Percentiles rank a stretch among this genome's conserved stretches.
Conservation (phyloP, 2,329 filamentous ascomycete species). For the Diaporthe sp. region DNA sequence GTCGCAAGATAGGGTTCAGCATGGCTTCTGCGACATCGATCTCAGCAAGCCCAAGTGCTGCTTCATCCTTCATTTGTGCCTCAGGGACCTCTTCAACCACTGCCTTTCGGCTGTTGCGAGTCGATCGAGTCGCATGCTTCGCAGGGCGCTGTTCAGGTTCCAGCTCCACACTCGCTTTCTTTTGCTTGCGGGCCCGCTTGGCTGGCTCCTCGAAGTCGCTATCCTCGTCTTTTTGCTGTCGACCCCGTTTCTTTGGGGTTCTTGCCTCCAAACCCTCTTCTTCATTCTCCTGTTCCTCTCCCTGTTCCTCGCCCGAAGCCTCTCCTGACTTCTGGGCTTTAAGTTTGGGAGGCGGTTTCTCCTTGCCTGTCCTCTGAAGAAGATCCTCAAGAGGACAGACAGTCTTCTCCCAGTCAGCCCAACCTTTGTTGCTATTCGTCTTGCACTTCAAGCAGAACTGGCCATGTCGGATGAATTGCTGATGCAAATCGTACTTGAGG, state of each 20-base stretch:
- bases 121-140: neutral
- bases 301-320: neutral
- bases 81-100: neutral
- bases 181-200: slow-evolving; percentile 8
- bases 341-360: slow-evolving; percentile 7
- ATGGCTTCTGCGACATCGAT: slow-evolving; percentile 10
- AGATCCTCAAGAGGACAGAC: slow-evolving; percentile 60
- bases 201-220: neutral
- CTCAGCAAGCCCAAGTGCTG: neutral
- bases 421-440: slow-evolving; percentile 68
- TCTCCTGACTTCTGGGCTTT: neutral
- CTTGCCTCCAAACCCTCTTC: neutral
- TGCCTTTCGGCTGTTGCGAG: slow-evolving; percentile 12
- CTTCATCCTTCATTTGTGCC: neutral
- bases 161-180: neutral
- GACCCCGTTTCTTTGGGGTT: neutral
- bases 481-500: slow-evolving; percentile 69
- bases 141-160: neutral
- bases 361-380: slow-evolving; percentile 49
- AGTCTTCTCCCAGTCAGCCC: slow-evolving; percentile 72
- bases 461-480: slow-evolving; percentile 68
- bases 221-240: slow-evolving; percentile 12
- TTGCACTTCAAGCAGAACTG: slow-evolving; percentile 63
- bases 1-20: neutral
- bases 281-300: neutral